Base-by-base conservation (phyloP, 306 rosid species). In the Morella rubra region DNA sequence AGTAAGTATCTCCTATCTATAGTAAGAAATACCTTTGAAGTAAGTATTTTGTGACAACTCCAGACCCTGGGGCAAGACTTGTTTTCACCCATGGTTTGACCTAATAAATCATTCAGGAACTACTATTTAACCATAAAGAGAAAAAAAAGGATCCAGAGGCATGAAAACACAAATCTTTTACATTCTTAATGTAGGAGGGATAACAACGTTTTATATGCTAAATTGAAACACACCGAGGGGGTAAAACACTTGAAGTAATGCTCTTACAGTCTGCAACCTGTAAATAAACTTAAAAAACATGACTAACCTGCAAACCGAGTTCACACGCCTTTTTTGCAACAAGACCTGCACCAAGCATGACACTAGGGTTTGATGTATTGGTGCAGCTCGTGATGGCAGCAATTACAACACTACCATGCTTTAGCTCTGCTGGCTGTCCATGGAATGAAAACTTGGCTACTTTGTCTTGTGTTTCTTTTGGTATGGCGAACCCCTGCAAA, bases 301-400 rank as follows among this genome's bases (percentile, higher is more conserved):
- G 78, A 41, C 90, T 68, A 78, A 93, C 98, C 97, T 79, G 72
- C 81, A 93, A 85, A 76, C 98, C 98, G 79, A 85, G 97, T 58
- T 93, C 96, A 53, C 83, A 84, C 59, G 97, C 98, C 86, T 89
- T 93, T 84, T 93, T 93, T 0, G 98, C 97, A 76, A 91, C 97
- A 75, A 93, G 96, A 73, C 88, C 98, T 76, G 98, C 98, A 20
- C 98, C 98, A 76, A 93, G 96, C 97, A 93, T 93, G 83, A 93
- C 98, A 77, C 97, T 91, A 46, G 98, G 97, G 79, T 93, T 93
- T 80, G 98, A 93, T 46, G 98, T 93, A 77, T 93, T 93, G 41
- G 98, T 93, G 87, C 98, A 93, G 55, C 98, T 93, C 20, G 98
- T 90, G 80, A 93, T 93, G 72, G 97, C 98, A 85, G 98, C 97